Percentiles rank a stretch among this genome's conserved stretches.
Conservation (phyloP, 768 basidiomycete genomes). For the Rhodotorula taiwanensis region DNA sequence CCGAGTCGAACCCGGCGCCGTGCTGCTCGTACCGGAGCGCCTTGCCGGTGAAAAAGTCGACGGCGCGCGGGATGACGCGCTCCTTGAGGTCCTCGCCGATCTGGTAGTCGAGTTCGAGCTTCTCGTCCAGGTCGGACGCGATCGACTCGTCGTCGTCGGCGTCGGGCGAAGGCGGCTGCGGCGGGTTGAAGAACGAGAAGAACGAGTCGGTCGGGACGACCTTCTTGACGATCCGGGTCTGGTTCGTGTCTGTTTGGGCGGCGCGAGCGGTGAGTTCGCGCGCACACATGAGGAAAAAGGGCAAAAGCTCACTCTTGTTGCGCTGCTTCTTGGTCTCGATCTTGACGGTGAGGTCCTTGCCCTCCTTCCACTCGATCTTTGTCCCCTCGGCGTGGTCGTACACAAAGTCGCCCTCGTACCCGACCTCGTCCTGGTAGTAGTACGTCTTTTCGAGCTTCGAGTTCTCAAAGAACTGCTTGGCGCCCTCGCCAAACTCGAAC, state of each 20-base stretch:
- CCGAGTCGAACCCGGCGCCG: constrained; percentile 40
- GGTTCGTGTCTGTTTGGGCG: constrained; percentile 53
- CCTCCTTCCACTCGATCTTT: constrained; percentile 93
- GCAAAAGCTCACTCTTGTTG: constrained; percentile 72
- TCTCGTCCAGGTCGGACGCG: constrained; percentile 83
- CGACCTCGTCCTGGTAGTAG: constrained; percentile 55
- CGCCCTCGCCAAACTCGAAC: constrained; percentile 61
- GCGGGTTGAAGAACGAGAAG: constrained; percentile 96
- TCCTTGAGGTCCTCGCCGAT: constrained; percentile 98
- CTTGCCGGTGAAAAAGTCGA: constrained; percentile 97
- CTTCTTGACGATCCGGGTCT: constrained; percentile 57
- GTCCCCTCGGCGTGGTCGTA: constrained; percentile 91
- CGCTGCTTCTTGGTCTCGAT: constrained; percentile 98
- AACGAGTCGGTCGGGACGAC: constrained; percentile 86
- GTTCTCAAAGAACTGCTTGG: constrained; percentile 86
- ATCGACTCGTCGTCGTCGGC: constrained; percentile 66
- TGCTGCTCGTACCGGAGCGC: constrained; percentile 64
- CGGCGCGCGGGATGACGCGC: constrained; percentile 82
- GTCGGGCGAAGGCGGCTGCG: constrained; percentile 59
- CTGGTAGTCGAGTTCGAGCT: constrained; percentile 93
- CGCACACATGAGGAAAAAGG: constrained; percentile 50
- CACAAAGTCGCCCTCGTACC: constrained; percentile 90
- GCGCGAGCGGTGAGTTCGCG: constrained; percentile 38
- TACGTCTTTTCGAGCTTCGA: constrained; percentile 83
- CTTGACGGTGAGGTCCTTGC: constrained; percentile 94